A percentile compares a stretch with the other conserved stretches of the same genome.
These are phyloP conservation scores for Irpex lacteus DNA, from an alignment of 1,284 basidiomycete genomes.

Conservation along the genomic window DNA sequence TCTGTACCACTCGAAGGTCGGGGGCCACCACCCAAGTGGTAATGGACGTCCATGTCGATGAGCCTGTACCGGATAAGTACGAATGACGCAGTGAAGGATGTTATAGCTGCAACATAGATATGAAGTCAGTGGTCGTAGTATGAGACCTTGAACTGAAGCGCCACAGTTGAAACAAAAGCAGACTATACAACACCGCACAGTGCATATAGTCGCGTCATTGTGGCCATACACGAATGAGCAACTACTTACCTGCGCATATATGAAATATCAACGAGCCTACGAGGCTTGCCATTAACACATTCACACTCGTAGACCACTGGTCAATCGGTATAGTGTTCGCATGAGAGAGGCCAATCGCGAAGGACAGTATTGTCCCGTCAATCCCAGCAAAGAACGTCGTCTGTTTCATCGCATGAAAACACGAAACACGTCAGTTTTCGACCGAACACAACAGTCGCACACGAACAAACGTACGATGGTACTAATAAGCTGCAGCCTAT, in stretches of 20 bases:
- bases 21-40: not conserved
- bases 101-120: slow-evolving; percentile 38
- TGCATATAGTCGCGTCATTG: no score
- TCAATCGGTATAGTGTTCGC: not conserved
- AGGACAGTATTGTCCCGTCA: slow-evolving; percentile 50
- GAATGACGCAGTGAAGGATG: slow-evolving; percentile 58
- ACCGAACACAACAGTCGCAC: not conserved
- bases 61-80: slow-evolving; percentile 54
- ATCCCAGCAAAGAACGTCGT: slow-evolving; percentile 63
- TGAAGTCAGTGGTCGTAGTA: not conserved
- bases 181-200: no score
- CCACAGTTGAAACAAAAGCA: not conserved
- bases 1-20: not conserved
- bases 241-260: slow-evolving; percentile 44
- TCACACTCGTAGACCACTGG: slow-evolving; percentile 20
- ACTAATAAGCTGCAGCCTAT: slow-evolving; percentile 55
- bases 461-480: slow-evolving; percentile 44
- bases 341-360: slow-evolving; percentile 27
- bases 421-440: not conserved
- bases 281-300: slow-evolving; percentile 44
- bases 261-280: slow-evolving; percentile 53
- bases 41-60: slow-evolving; percentile 39
- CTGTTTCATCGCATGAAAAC: slow-evolving; percentile 27
- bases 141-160: not conserved
- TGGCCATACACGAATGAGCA: not conserved